Base-by-base conservation (phyloP, 208 protist genomes). In the Leishmania lainsoni region DNA sequence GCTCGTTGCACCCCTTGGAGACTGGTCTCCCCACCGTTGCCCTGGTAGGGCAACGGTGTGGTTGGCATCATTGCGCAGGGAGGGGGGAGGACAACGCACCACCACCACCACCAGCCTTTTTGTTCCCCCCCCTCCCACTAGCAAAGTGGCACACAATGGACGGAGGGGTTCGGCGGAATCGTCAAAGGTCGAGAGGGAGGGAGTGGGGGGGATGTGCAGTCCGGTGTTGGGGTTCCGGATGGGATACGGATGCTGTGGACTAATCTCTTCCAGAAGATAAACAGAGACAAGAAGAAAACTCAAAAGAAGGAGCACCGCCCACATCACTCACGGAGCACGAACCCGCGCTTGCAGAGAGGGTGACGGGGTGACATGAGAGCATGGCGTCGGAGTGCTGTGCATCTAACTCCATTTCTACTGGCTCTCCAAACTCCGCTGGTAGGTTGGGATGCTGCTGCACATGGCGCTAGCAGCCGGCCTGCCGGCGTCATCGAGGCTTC, bases 361-460 rank as follows among this genome's bases (percentile, higher is more conserved):
- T 0, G 69, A 35, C 42, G 45, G 26, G 39, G 26, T 10, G 32
- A 9, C 17, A 22, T 16, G 69, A 29, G 42, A 49, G 26, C 68
- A 1, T 12, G 68, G 68, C 10, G 68, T 17, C 16, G 32, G 32
- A 39, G 26, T 45, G 68, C 68, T 20, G 68, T 26, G n/a, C 61
- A 16, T 16, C 61, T 39, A 39, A 39, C 29, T 32, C n/a, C 70
- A 48, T 3, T 49, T 74, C 76, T 66, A 75, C 16, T 42, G 58
- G 22, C 52, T 78, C 39, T 63, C 26, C 42, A 52, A 48, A 39
- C 76, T 58, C 5, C 68, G 81, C 48, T 74, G 83, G 66, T 76
- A 66, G 16, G 63, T 58, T 3, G 78, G 58, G 54, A 81, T 81
- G 72, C 83, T 81, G 65, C 76, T 87, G 54, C 74, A 76, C 14